A percentile compares a stretch with the other conserved stretches of the same genome.
Evolutionary conservation across 2,329 filamentous ascomycete genomes (phyloP).

Genomic region (Colletotrichum cuscutae): DNA sequence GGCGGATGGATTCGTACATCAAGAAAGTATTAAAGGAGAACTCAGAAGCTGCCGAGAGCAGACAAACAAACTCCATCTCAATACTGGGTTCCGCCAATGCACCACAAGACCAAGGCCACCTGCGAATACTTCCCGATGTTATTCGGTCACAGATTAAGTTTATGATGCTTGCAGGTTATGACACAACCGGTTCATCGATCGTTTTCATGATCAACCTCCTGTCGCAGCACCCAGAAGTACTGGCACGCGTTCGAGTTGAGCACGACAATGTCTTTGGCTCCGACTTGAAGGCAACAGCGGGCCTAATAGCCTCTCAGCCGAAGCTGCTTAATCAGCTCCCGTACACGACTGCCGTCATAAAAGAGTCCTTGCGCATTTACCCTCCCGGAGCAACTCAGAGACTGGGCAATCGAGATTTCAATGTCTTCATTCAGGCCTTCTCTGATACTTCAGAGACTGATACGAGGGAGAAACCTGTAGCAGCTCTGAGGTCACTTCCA

Average conservation of each 20-base stretch:
- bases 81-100: not conserved
- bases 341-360: slow-evolving; percentile 57
- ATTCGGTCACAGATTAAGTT: slow-evolving; percentile 41
- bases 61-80: not conserved
- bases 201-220: slow-evolving; percentile 38
- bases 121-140: not conserved
- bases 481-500: slow-evolving; percentile 39
- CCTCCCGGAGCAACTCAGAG: slow-evolving; percentile 46
- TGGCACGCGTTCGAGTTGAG: slow-evolving; percentile 42
- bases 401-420: not conserved
- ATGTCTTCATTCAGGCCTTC: not conserved
- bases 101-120: not conserved
- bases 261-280: slow-evolving; percentile 56
- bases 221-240: slow-evolving; percentile 37
- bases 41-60: not conserved
- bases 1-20: slow-evolving; percentile 19
- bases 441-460: not conserved
- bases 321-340: slow-evolving; percentile 60
- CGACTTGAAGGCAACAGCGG: slow-evolving; percentile 38
- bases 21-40: not conserved
- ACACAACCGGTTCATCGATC: slow-evolving; percentile 44
- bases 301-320: slow-evolving; percentile 44
- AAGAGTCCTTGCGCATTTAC: slow-evolving; percentile 48
- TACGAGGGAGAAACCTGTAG: not conserved
- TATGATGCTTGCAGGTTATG: slow-evolving; percentile 46